phyloP scores from a whole-genome alignment of 805 yeast genomes.

The Candida jianshihensis region DNA sequence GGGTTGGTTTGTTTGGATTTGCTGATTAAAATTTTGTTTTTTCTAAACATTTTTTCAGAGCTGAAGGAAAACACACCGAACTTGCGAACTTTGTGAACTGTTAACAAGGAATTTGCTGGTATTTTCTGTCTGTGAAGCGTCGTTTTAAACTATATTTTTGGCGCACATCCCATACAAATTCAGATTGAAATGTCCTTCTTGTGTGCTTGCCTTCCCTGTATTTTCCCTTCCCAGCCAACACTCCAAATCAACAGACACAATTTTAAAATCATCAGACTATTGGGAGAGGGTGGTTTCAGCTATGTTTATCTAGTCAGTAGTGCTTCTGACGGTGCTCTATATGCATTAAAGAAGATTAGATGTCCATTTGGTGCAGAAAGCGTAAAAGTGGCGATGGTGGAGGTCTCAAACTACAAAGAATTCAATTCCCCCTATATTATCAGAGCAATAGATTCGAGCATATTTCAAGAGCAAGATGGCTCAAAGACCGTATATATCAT shows the following conservation, averaged over 20 bases:
- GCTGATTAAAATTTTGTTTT: not conserved
- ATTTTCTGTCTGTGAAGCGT: no score
- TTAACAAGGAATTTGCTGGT: no score
- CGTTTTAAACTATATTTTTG: no score
- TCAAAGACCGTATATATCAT: conserved; percentile 71
- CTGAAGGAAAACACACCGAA: no score
- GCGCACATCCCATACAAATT: no score
- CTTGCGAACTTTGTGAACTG: no score
- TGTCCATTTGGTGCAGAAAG: conserved; percentile 84
- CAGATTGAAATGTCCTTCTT: conserved; percentile 7
- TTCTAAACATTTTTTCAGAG: no score
- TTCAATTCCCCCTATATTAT: conserved; percentile 66
- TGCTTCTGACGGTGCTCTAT: conserved; percentile 34
- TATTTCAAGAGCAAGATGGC: conserved; percentile 72
- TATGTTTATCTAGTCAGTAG: conserved; percentile 73
- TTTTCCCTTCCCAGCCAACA: conserved; percentile 40
- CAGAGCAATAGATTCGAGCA: conserved; percentile 60
- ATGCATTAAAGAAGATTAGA: conserved; percentile 78
- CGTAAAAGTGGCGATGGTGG: conserved; percentile 67
- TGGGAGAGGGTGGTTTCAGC: conserved; percentile 89
- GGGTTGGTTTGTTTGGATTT: no score
- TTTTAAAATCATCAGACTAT: conserved; percentile 58
- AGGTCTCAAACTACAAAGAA: conserved; percentile 66
- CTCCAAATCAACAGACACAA: conserved; percentile 54
- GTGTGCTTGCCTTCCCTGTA: conserved; percentile 12